Conservation (phyloP, 257 asterid species). For the Ocimum tenuiflorum region DNA sequence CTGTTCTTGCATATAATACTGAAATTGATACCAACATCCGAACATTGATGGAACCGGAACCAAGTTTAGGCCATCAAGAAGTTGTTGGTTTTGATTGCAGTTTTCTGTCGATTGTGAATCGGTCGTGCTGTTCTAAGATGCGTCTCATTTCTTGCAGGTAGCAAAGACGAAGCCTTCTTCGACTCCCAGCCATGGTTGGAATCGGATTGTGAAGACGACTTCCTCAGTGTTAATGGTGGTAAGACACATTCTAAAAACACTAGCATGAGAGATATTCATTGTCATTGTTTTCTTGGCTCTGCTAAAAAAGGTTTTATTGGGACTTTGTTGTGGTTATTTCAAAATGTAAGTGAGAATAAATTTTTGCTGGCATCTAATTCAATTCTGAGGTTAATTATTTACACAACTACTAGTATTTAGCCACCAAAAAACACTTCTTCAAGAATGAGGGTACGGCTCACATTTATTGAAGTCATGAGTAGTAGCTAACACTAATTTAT, state of each 20-base stretch:
- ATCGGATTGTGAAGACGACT: slow-evolving; percentile 80
- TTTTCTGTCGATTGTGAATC: background rate
- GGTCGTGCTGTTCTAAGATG: background rate
- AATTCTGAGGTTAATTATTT: background rate
- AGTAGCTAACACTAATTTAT: background rate
- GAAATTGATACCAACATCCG: no score
- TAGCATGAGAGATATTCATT: background rate
- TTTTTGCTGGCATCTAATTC: background rate
- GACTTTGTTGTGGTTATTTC: background rate
- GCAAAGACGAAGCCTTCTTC: slow-evolving; percentile 65
- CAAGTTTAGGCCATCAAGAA: background rate
- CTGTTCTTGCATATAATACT: no score
- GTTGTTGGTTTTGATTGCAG: background rate
- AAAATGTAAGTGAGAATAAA: background rate
- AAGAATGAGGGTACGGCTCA: background rate
- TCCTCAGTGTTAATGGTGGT: slow-evolving; percentile 75
- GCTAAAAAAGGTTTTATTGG: no score
- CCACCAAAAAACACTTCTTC: background rate
- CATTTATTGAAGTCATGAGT: background rate
- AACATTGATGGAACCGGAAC: no score
- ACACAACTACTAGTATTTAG: background rate
- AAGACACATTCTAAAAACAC: slow-evolving; percentile 17
- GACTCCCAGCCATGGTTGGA: slow-evolving; percentile 74
- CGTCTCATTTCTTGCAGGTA: slow-evolving; percentile 37
- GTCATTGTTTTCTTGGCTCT: background rate